Base-by-base conservation (phyloP, 2,329 filamentous ascomycete genomes). In the Claviceps lovelessii region DNA sequence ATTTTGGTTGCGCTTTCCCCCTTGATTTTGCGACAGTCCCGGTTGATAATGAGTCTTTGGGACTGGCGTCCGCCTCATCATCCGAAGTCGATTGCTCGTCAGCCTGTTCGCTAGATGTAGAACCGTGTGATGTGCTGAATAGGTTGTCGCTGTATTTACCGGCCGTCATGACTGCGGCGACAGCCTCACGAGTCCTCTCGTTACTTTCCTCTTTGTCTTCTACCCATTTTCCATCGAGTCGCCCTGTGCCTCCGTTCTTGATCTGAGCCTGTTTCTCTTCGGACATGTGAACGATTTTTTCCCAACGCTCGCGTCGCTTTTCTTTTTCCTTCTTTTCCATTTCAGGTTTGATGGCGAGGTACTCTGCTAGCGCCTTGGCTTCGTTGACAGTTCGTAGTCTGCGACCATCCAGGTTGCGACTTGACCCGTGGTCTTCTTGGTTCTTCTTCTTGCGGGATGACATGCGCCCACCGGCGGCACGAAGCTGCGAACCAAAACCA, bases 391-490 rank as follows among this genome's bases (percentile, higher is more conserved):
- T 97, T 52, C 94, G 84, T 54, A 98, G 70, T 55, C 93, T 81
- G 28, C 93, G 83, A 0, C 93, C 93, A 64, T 97, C 93, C 2
- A 98, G 77, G 61, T 97, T 98, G 59, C 93, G 83, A 65, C 88
- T 95, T 2, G 90, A 96, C 29, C 84, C 90, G 64, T 94, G 91
- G 58, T 89, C 84, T 42, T 95, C 89, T 62, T 87, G 82, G 55
- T 85, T 85, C 64, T 85, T 85, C 76, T 91, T 93, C 74, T 94
- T 94, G 63, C 81, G 80, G n/a, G 88, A 91, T 2, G 90, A 95
- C 93, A 98, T 98, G 73, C 94, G 91, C 45, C 94, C 93, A 66
- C 94, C 93, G 3, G 93, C 93, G 0, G 94, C 93, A 65, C 94
- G 88, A 42, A 98, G 83, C 69, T 98, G 94, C 1, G 91, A 97